Evolutionary conservation across 2,329 filamentous ascomycete genomes (phyloP).

Genomic region (Pyrenochaeta sp.): DNA sequence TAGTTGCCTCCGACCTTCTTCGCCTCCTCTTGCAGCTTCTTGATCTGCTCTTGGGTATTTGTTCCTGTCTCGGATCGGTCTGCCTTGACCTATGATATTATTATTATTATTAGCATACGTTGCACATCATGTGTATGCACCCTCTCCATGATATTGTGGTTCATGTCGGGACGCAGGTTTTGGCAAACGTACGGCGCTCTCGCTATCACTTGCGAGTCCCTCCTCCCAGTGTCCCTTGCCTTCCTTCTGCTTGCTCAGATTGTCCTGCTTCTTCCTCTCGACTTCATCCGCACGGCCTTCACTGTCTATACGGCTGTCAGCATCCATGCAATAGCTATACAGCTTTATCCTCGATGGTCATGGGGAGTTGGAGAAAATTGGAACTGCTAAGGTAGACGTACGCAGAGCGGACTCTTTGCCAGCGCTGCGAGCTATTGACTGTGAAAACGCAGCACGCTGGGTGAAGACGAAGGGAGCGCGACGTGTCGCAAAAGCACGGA

Average conservation of each 20-base stretch:
- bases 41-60: constrained; percentile 51
- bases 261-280: constrained; percentile 54
- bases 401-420: constrained; percentile 57
- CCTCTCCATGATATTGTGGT: background rate
- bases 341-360: background rate
- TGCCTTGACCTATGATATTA: constrained; percentile 49
- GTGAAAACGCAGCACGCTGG: constrained; percentile 49
- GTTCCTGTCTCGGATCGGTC: constrained; percentile 53
- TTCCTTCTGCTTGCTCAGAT: constrained; percentile 54
- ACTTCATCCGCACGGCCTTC: constrained; percentile 51
- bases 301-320: constrained; percentile 23
- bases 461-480: constrained; percentile 37
- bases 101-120: constrained; percentile 13
- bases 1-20: constrained; percentile 42
- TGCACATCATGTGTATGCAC: background rate
- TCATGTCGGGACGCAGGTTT: background rate
- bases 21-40: constrained; percentile 57
- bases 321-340: background rate
- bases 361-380: background rate
- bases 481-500: constrained; percentile 43
- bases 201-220: constrained; percentile 53
- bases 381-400: constrained; percentile 37
- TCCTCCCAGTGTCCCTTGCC: constrained; percentile 56
- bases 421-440: constrained; percentile 47
- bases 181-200: constrained; percentile 48